Evolutionary conservation across 2,329 filamentous ascomycete genomes (phyloP), one percentile per base, ranked within the genome.

Genomic region (Alternaria sp.): DNA sequence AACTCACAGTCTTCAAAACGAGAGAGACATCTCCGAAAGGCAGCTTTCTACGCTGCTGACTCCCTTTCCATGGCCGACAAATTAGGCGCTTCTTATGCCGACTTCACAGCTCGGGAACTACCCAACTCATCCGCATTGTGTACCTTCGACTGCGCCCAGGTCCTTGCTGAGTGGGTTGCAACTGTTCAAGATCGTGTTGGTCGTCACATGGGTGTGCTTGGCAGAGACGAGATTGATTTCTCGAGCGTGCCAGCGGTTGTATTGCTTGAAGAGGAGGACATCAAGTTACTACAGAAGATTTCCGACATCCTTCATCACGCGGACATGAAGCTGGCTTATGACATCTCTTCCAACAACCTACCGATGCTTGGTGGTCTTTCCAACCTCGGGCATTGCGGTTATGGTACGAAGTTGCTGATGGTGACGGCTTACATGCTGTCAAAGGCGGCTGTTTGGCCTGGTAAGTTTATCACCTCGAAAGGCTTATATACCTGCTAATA

Each of bases 121-220:
- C 93, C 95, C 0, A 87, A 97, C 39, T 94, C 97, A 75, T 93
- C 92, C 14, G 92, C 93, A 1, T 89, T 98, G 84, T 97, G 94
- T 78, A 89, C 91, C 5, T 96, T 97, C 71, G 94, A 98, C 74
- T 98, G 94, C 73, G 91, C 92, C 3, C 94, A 97, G 74, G 93
- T 98, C 1, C 86, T 99, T 32, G 93, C 93, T 0, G 94, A 98
- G 79, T 99, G 94, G 94, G 87, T 95, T 41, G 91, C 92, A 5
- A 95, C 93, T 1, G 87, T 98, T 4, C 95, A 99, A 77, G 94
- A 97, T 73, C 90, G 95, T 8, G 91, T 97, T n/a, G 94, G 94
- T 0, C 88, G 89, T 5, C 96, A 95, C 71, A 79, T 98, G 6
- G 94, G 94, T 5, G 88, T 97, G 6, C 85, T 98, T 2, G 94